These are phyloP conservation scores for Canavalia gladiata DNA, from an alignment of 306 rosid species.

Conservation along the genomic window DNA sequence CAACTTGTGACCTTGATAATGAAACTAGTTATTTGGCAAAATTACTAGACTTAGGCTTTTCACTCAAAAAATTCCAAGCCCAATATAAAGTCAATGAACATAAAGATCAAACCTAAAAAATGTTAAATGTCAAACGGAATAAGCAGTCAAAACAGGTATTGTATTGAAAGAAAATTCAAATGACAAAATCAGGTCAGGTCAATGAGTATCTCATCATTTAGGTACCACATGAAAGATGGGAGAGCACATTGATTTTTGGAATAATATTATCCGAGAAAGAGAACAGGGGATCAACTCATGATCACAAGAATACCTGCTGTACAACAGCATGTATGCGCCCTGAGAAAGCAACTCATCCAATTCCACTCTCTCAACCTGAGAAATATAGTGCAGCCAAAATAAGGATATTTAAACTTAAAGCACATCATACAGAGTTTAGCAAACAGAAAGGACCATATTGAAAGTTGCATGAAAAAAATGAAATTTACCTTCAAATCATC, in stretches of 20 bases:
- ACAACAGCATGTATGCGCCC: constrained; percentile 88
- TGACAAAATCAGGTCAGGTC: constrained; percentile 20
- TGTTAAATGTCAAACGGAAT: not conserved
- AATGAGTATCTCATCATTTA: not conserved
- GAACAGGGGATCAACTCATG: constrained; percentile 7
- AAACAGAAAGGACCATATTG: not conserved
- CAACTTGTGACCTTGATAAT: not conserved
- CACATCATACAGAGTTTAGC: constrained; percentile 2
- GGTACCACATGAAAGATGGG: not conserved
- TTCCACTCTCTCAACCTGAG: constrained; percentile 71
- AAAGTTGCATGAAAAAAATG: not conserved
- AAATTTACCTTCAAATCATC: constrained; percentile 78
- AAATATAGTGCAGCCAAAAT: constrained; percentile 18
- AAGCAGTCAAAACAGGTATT: constrained; percentile 1
- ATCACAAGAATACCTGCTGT: constrained; percentile 65
- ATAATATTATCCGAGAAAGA: not conserved
- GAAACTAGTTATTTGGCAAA: constrained; percentile 3
- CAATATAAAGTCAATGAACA: not conserved
- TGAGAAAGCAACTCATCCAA: constrained; percentile 89
- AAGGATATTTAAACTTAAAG: constrained; percentile 32
- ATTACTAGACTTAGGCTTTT: not conserved
- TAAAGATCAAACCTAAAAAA: not conserved
- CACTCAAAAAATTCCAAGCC: not conserved
- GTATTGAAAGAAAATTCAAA: constrained; percentile 4
- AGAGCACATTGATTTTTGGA: not conserved